Conservation (phyloP, 441 rosid species). For the Mallotus repandus region DNA sequence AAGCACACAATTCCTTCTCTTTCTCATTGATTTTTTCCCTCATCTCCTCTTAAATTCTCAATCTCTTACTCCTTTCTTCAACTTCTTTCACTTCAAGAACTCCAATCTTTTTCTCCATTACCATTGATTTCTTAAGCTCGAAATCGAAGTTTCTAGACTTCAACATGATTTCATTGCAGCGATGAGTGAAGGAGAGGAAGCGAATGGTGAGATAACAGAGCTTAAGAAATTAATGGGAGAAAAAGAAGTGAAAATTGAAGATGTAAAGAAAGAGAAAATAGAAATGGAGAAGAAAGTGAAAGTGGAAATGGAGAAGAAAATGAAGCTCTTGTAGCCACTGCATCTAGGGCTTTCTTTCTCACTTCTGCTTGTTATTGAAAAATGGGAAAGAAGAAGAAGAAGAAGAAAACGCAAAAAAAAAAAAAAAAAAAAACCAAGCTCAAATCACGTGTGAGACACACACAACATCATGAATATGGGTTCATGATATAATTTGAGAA, state of each 20-base stretch:
- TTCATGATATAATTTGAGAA: too few relatives aligned
- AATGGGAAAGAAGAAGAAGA: too few relatives aligned
- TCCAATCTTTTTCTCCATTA: too few relatives aligned
- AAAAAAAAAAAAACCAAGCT: too few relatives aligned
- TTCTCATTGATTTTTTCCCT: slow-evolving; percentile 51
- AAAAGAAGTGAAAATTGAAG: slow-evolving; percentile 44
- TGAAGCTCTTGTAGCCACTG: too few relatives aligned
- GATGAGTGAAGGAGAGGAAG: slow-evolving; percentile 48
- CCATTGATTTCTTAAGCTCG: too few relatives aligned
- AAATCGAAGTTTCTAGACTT: slow-evolving; percentile 54
- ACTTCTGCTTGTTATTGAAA: too few relatives aligned
- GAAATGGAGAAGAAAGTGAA: slow-evolving; percentile 56
- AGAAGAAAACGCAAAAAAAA: too few relatives aligned
- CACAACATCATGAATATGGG: too few relatives aligned
- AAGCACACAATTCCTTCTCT: slow-evolving; percentile 41
- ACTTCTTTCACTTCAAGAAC: slow-evolving; percentile 53
- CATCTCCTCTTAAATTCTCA: slow-evolving; percentile 55
- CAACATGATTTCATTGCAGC: slow-evolving; percentile 60
- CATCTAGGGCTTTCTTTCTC: too few relatives aligned
- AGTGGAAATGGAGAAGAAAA: slow-evolving; percentile 69
- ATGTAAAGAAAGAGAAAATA: slow-evolving; percentile 47
- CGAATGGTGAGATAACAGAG: slow-evolving; percentile 37
- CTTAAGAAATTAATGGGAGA: slow-evolving; percentile 46
- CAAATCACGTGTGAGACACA: too few relatives aligned
- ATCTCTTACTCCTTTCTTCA: slow-evolving; percentile 60